Evolutionary conservation across 306 rosid genomes (phyloP).

Genomic region (Inga laurina): DNA sequence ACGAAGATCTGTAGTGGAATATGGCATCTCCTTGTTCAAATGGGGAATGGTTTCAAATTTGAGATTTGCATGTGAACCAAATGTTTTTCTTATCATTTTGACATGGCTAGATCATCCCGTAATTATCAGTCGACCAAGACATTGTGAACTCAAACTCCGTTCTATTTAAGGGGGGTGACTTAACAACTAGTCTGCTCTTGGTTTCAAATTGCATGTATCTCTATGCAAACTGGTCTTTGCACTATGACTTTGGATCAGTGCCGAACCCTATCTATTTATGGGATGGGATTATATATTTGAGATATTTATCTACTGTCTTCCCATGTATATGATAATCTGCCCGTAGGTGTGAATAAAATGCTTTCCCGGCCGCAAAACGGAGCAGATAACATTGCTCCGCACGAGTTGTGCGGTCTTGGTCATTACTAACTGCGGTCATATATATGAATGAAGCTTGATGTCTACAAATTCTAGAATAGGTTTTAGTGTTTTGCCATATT

Average conservation of each 20-base stretch:
- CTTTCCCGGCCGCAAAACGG: not conserved
- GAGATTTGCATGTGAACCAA: not conserved
- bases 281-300: slow-evolving; percentile 11
- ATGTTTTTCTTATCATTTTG: not conserved
- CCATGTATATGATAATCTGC: not conserved
- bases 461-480: not conserved
- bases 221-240: slow-evolving; percentile 1
- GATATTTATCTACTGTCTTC: not conserved
- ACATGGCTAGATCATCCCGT: not conserved
- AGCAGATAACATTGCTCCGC: not conserved
- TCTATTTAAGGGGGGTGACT: not conserved
- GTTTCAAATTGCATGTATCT: not conserved
- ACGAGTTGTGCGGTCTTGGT: not conserved
- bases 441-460: not conserved
- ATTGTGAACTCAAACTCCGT: not conserved
- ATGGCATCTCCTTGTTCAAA: slow-evolving; percentile 1
- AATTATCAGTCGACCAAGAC: not conserved
- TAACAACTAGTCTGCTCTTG: slow-evolving; percentile 1
- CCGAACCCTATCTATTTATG: slow-evolving; percentile 4
- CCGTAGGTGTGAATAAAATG: not conserved
- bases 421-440: not conserved
- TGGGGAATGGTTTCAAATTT: slow-evolving; percentile 3
- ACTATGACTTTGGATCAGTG: not conserved
- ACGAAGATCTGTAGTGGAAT: slow-evolving; percentile 1
- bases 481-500: not conserved